Evolutionary conservation across 148 eudicot species (phyloP).

Genomic region (Fallopia convolvulus): DNA sequence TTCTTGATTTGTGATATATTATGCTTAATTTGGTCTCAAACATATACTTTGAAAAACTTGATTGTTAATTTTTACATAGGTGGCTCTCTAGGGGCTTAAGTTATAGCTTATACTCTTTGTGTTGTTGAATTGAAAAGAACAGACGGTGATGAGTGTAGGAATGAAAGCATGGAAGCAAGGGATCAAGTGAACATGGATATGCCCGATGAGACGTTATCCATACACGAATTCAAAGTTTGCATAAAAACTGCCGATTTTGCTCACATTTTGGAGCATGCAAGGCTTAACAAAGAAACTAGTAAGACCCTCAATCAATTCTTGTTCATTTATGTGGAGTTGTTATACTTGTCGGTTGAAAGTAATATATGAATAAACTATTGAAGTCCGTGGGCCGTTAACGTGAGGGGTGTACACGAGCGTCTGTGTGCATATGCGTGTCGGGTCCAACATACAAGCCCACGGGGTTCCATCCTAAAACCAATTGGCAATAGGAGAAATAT

Average conservation of each 20-base stretch:
- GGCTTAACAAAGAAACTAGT: conserved; percentile 25
- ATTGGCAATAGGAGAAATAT: too few species aligned
- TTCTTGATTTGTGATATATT: too few species aligned
- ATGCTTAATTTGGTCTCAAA: too few species aligned
- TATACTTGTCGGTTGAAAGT: too few species aligned
- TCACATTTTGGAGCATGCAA: conserved; percentile 21
- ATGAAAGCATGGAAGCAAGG: conserved; percentile 12
- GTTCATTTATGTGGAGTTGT: not conserved
- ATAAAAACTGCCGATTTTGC: conserved; percentile 24
- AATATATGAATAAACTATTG: too few species aligned
- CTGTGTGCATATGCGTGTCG: too few species aligned
- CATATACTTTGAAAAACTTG: too few species aligned
- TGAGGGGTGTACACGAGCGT: too few species aligned
- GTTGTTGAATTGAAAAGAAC: not conserved
- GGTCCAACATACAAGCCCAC: too few species aligned
- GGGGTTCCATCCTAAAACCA: too few species aligned
- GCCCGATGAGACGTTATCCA: conserved; percentile 13
- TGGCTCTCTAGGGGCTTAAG: not conserved
- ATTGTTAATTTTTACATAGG: too few species aligned
- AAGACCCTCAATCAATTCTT: not conserved
- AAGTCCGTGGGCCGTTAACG: too few species aligned
- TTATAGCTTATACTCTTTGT: not conserved
- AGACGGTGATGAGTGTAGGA: conserved; percentile 21
- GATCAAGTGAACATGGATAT: conserved; percentile 13
- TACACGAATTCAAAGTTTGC: conserved; percentile 25